phyloP scores from a whole-genome alignment of 139 green algal genomes.

The Dunaliella sp. region DNA sequence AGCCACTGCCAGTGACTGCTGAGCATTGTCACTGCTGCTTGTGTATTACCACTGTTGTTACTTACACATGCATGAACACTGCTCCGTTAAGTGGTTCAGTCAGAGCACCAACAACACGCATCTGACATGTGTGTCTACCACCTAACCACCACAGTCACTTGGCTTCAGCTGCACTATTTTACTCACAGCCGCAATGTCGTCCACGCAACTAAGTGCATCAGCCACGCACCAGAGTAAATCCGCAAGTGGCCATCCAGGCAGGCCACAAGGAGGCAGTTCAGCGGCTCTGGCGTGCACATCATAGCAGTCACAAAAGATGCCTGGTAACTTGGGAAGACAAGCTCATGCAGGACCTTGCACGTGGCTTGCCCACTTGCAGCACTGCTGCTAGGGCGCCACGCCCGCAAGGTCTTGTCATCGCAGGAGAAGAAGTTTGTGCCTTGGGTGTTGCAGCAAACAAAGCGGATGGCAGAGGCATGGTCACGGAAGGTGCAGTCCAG shows the following conservation, averaged over 20 bases:
- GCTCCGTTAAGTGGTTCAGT: too few relatives aligned
- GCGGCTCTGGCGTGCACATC: background rate
- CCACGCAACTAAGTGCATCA: too few relatives aligned
- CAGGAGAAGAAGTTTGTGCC: slow-evolving; percentile 26
- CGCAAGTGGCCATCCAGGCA: slow-evolving; percentile 41
- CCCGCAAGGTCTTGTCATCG: slow-evolving; percentile 37
- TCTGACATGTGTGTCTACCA: too few relatives aligned
- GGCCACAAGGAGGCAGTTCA: slow-evolving; percentile 31
- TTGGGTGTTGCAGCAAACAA: slow-evolving; percentile 20
- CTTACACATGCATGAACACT: too few relatives aligned
- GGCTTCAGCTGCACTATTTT: too few relatives aligned
- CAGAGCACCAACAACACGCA: too few relatives aligned
- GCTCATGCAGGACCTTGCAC: slow-evolving; percentile 15
- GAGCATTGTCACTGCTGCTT: too few relatives aligned
- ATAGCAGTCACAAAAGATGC: slow-evolving; percentile 30
- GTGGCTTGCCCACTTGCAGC: background rate
- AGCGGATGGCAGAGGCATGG: slow-evolving; percentile 22
- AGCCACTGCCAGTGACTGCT: too few relatives aligned
- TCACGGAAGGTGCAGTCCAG: slow-evolving; percentile 28
- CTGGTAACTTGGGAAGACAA: slow-evolving; percentile 32
- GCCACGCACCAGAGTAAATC: slow-evolving; percentile 19
- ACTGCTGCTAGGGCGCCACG: slow-evolving; percentile 13
- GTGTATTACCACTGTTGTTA: too few relatives aligned
- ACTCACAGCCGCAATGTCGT: too few relatives aligned
- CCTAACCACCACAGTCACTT: too few relatives aligned